phyloP scores from a whole-genome alignment of 768 basidiomycete species.

The Pleurotus djamor region DNA sequence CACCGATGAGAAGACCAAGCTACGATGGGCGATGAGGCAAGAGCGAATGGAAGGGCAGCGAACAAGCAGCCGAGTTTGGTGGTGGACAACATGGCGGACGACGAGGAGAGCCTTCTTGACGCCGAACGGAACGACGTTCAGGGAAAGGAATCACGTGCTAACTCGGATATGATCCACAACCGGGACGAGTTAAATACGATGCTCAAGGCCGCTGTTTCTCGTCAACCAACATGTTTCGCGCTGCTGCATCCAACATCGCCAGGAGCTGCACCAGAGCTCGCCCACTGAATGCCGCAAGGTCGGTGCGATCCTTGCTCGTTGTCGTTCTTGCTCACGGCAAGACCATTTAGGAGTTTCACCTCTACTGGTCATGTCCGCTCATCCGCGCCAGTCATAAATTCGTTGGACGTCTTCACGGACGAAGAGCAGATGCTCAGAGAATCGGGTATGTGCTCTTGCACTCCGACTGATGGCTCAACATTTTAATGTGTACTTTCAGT shows the following conservation, averaged over 20 bases:
- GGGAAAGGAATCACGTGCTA: neutral
- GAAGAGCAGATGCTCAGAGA: conserved; percentile 96
- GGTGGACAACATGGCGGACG: conserved; percentile 30
- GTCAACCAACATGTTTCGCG: neutral
- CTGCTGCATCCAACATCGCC: neutral
- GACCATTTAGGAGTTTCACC: conserved; percentile 13
- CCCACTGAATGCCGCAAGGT: neutral
- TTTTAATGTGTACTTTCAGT: conserved; percentile 42
- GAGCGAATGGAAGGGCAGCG: conserved; percentile 40
- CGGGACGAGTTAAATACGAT: neutral
- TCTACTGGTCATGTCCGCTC: conserved; percentile 20
- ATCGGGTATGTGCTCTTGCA: conserved; percentile 52
- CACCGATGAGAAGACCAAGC: conserved; percentile 73
- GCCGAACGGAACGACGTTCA: neutral
- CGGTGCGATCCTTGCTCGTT: neutral
- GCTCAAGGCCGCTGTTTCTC: neutral
- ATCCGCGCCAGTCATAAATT: conserved; percentile 37
- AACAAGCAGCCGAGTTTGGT: conserved; percentile 36
- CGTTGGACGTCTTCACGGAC: conserved; percentile 84
- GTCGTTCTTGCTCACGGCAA: neutral
- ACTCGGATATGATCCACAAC: neutral
- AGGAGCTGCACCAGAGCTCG: neutral
- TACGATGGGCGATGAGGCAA: conserved; percentile 65
- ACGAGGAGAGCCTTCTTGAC: neutral
- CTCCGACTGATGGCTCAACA: neutral